Conservation (phyloP, 2,329 filamentous ascomycete species). For the Fusarium sp. region DNA sequence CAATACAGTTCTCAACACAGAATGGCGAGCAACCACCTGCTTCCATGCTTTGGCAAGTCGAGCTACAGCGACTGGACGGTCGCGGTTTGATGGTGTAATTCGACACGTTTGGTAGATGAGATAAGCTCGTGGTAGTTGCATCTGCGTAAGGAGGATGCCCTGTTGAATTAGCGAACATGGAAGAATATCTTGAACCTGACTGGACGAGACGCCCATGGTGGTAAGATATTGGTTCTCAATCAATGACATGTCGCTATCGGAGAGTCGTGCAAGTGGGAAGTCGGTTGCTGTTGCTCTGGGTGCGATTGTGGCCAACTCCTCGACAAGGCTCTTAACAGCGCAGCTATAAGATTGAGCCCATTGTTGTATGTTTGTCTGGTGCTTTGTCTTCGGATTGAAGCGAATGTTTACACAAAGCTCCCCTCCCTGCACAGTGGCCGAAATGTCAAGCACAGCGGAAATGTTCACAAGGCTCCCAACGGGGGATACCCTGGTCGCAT, state of each 20-base stretch:
- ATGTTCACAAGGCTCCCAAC: neutral
- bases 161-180: slow-evolving; percentile 4
- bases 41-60: slow-evolving; percentile 1
- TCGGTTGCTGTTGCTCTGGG: slow-evolving; percentile 1
- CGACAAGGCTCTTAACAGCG: neutral
- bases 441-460: slow-evolving; percentile 2
- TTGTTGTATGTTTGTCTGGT: neutral
- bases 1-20: neutral
- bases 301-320: neutral
- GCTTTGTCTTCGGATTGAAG: neutral
- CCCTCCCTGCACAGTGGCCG: neutral
- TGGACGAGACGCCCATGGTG: neutral
- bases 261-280: slow-evolving; percentile 3
- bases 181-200: neutral
- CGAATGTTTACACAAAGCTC: neutral
- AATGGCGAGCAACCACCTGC: neutral
- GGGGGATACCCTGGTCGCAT: neutral
- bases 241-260: neutral
- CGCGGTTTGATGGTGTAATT: neutral
- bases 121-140: neutral
- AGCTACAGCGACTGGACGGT: neutral
- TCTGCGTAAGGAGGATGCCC: neutral
- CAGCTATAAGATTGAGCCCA: neutral
- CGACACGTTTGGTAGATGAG: slow-evolving; percentile 1
- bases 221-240: neutral